phyloP scores from a whole-genome alignment of 352 stramenopile genomes.

The Globisporangium ultimum region DNA sequence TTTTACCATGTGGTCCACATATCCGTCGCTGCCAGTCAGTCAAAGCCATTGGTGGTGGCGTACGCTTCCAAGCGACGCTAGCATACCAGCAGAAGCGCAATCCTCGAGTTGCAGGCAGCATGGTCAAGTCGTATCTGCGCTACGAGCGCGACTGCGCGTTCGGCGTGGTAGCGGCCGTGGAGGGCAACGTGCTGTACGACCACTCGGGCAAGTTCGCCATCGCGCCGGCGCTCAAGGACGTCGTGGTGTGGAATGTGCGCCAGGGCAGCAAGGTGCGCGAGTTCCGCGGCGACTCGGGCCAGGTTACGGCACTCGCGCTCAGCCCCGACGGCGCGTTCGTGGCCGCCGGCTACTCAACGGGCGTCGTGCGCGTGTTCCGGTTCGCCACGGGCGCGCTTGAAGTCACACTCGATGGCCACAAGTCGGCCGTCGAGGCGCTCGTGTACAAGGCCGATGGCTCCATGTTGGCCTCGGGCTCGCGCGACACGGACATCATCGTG shows the following conservation, averaged over 20 bases:
- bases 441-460: slow-evolving; percentile 75
- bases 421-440: slow-evolving; percentile 70
- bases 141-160: slow-evolving; percentile 90
- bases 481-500: slow-evolving; percentile 92
- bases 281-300: slow-evolving; percentile 46
- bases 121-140: slow-evolving; percentile 93
- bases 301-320: slow-evolving; percentile 77
- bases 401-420: slow-evolving; percentile 90
- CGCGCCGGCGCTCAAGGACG: slow-evolving; percentile 84
- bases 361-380: slow-evolving; percentile 75
- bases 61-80: background rate
- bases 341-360: slow-evolving; percentile 83
- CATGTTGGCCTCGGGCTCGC: slow-evolving; percentile 79
- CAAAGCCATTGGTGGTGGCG: too few relatives aligned
- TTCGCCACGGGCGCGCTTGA: slow-evolving; percentile 70
- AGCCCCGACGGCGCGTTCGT: slow-evolving; percentile 78
- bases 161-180: slow-evolving; percentile 86
- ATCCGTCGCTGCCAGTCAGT: too few relatives aligned
- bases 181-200: slow-evolving; percentile 89
- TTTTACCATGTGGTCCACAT: too few relatives aligned
- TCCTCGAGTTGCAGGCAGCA: slow-evolving; percentile 26
- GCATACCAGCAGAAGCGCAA: background rate
- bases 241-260: slow-evolving; percentile 91
- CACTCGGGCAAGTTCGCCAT: slow-evolving; percentile 83
- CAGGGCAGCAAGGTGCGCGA: slow-evolving; percentile 82